Conservation (phyloP, 148 eudicot genomes). For the Mesembryanthemum crystallinum region DNA sequence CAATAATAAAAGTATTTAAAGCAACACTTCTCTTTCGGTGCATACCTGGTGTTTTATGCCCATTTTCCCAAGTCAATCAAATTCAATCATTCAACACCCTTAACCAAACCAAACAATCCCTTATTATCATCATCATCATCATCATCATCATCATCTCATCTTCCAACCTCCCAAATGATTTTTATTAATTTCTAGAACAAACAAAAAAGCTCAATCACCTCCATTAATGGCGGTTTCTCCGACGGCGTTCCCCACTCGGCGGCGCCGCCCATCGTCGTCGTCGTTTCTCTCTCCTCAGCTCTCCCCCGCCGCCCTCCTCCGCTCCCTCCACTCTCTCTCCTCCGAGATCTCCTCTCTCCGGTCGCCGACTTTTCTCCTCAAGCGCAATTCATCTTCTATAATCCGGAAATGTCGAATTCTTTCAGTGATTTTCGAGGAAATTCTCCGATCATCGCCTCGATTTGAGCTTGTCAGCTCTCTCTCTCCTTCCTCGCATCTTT, state of each 20-base stretch:
- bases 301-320: conserved; percentile 39
- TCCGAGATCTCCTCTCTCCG: conserved; percentile 42
- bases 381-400: conserved; percentile 39
- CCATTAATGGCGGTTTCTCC: conserved; percentile 59
- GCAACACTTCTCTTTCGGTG: conserved; percentile 8
- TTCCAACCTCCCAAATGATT: not conserved
- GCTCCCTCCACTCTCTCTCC: conserved; percentile 43
- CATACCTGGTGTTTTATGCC: conserved; percentile 9
- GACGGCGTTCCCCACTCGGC: conserved; percentile 48
- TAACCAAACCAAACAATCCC: not conserved
- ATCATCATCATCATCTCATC: too few species aligned
- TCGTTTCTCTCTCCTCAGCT: conserved; percentile 51
- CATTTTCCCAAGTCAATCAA: not conserved
- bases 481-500: conserved; percentile 46
- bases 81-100: not conserved
- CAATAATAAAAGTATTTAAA: not conserved
- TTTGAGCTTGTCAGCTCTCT: not conserved
- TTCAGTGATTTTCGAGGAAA: conserved; percentile 52
- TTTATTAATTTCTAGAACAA: too few species aligned
- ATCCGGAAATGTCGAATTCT: conserved; percentile 50
- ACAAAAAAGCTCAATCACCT: not conserved
- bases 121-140: too few species aligned
- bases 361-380: conserved; percentile 39
- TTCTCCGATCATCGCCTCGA: conserved; percentile 25
- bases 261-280: conserved; percentile 55